A percentile compares a stretch with the other conserved stretches of the same genome.
Evolutionary conservation across 768 basidiomycete genomes (phyloP).

Genomic region (Kwoniella heveanensis): DNA sequence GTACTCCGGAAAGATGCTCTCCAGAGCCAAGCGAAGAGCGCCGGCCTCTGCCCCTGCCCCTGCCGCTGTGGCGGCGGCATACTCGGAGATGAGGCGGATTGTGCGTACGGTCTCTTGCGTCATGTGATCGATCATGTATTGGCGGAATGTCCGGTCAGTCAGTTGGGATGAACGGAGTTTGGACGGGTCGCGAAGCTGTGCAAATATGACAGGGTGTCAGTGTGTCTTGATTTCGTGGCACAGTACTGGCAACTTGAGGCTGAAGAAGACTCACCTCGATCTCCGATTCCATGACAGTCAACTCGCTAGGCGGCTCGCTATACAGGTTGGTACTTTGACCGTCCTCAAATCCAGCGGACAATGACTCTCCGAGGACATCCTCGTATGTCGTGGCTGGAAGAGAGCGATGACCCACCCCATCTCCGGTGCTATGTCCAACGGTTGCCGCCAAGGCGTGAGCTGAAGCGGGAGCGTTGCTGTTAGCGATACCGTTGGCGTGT

Average conservation of each 20-base stretch:
- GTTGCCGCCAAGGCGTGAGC: too few relatives aligned
- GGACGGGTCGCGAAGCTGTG: slow-evolving; percentile 43
- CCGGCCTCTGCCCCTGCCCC: not conserved
- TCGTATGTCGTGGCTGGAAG: not conserved
- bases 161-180: slow-evolving; percentile 38
- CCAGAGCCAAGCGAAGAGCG: slow-evolving; percentile 9
- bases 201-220: not conserved
- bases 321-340: slow-evolving; percentile 16
- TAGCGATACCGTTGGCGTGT: too few relatives aligned
- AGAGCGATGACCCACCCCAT: not conserved
- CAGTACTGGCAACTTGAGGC: too few relatives aligned
- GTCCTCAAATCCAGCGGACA: slow-evolving; percentile 1
- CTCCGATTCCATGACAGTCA: slow-evolving; percentile 24
- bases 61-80: too few relatives aligned
- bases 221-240: not conserved
- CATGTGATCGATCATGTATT: slow-evolving; percentile 48
- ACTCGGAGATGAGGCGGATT: slow-evolving; percentile 2
- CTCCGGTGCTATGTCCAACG: not conserved
- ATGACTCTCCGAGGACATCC: not conserved
- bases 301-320: slow-evolving; percentile 30
- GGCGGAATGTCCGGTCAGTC: slow-evolving; percentile 45
- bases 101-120: slow-evolving; percentile 26
- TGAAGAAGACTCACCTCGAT: slow-evolving; percentile 17
- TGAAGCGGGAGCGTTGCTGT: not conserved
- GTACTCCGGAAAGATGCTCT: slow-evolving; percentile 16